Evolutionary conservation across 2,329 filamentous ascomycete species (phyloP).

Genomic region (Waltergamsia citrina): DNA sequence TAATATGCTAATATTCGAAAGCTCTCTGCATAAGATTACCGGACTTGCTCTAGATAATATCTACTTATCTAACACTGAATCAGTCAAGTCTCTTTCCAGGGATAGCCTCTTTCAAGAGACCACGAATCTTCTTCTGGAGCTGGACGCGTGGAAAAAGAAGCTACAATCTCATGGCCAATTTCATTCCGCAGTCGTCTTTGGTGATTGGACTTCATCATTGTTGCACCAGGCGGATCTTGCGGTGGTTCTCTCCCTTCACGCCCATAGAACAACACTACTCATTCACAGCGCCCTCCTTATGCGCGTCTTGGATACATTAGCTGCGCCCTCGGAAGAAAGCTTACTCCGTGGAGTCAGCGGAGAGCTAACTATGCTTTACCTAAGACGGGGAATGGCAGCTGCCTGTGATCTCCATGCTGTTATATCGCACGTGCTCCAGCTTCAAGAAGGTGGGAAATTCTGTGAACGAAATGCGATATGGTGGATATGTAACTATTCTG

Average conservation of each 20-base stretch:
- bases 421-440: constrained; percentile 7
- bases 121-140: neutral
- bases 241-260: neutral
- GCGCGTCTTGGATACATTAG: constrained; percentile 9
- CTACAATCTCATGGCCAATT: too few species aligned
- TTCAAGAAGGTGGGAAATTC: constrained; percentile 11
- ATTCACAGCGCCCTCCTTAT: constrained; percentile 7
- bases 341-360: constrained; percentile 4
- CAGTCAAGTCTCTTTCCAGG: neutral
- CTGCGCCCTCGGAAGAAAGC: constrained; percentile 3
- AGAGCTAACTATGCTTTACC: constrained; percentile 9
- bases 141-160: neutral
- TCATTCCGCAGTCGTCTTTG: neutral
- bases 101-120: neutral
- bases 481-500: constrained; percentile 21
- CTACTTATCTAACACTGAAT: neutral
- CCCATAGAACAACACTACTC: constrained; percentile 5
- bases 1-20: neutral
- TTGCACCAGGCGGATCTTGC: neutral
- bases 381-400: constrained; percentile 11
- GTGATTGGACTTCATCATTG: neutral
- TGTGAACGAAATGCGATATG: constrained; percentile 15
- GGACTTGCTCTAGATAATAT: neutral
- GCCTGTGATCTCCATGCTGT: constrained; percentile 11
- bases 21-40: neutral